Base-by-base conservation (phyloP, 2,329 filamentous ascomycete genomes). In the Aspergillus fumigatiaffinis region DNA sequence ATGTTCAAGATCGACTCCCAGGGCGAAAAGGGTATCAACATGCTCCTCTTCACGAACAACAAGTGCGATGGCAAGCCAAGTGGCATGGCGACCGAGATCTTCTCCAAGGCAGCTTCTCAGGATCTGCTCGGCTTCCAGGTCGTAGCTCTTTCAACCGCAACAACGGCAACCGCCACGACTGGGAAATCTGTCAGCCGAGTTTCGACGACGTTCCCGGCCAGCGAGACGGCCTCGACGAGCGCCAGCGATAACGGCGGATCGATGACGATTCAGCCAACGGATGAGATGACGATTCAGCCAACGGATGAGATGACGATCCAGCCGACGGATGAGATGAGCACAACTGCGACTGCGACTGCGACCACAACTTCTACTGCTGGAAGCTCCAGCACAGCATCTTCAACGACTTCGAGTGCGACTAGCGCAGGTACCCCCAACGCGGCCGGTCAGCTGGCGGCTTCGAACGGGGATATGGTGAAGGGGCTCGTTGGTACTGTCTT, bases 1-100 rank as follows among this genome's bases (percentile, higher is more conserved):
- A n/a, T 60, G 1, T 60, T 60, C 55, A 54, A 51, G 28, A 53
- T 60, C n/a, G 58, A 60, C 26, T 44, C 58, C 12, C 49, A 58
- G 38, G 55, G 46, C 26, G 58, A 55, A n/a, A 50, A 50, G 17
- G 55, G 35, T 7, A 60, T 60, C 52, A 57, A 60, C 46, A 60
- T 60, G 58, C 52, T 57, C 12, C 55, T 60, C 12, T 60, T 57
- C 49, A 50, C 52, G 3, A 60, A 57, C 20, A 21, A 25, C n/a
- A n/a, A 57, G 12, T 60, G 58, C 46, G 20, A 8, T 4, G 55
- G 58, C 5, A 21, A 58, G 2, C 3, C 55, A 5, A 42, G 55
- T 3, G 58, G 58, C 2, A 52, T 35, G 46, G 58, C 58, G 9
- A 60, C 55, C 21, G 46, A 55, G 21, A 10, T 38, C 2, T 60